Conservation (phyloP, 1,284 basidiomycete species). For the Meira nashicola region DNA sequence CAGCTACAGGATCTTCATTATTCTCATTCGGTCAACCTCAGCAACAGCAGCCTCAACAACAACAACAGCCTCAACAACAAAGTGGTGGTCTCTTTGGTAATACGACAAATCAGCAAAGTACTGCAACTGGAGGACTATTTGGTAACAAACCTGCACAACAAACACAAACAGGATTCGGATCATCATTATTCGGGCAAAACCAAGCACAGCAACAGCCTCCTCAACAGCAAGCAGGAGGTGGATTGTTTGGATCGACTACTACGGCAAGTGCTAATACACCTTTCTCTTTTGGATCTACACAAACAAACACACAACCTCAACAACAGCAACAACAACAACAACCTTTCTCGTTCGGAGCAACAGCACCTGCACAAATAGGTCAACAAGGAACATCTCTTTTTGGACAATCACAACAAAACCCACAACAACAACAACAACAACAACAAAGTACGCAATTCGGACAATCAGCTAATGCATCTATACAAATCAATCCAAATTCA, state of each 20-base stretch:
- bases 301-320: neutral
- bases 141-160: neutral
- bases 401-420: constrained; percentile 17
- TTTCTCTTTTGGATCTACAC: no score
- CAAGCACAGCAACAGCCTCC: no score
- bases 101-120: neutral
- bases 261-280: no score
- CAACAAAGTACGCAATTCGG: constrained; percentile 12
- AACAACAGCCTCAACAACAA: constrained; percentile 14
- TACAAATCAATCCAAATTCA: constrained; percentile 12
- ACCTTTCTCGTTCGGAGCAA: neutral
- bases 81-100: constrained; percentile 1
- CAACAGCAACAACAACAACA: neutral
- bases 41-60: constrained; percentile 6
- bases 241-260: no score
- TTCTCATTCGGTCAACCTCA: constrained; percentile 16
- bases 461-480: constrained; percentile 9
- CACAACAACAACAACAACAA: constrained; percentile 17
- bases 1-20: constrained; percentile 1
- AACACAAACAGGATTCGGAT: neutral
- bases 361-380: neutral
- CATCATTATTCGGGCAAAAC: neutral
- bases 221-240: no score
- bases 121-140: neutral
- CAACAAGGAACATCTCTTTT: constrained; percentile 1